Evolutionary conservation across 2,329 filamentous ascomycete species (phyloP).

Genomic region (Achaetomium macrosporum): DNA sequence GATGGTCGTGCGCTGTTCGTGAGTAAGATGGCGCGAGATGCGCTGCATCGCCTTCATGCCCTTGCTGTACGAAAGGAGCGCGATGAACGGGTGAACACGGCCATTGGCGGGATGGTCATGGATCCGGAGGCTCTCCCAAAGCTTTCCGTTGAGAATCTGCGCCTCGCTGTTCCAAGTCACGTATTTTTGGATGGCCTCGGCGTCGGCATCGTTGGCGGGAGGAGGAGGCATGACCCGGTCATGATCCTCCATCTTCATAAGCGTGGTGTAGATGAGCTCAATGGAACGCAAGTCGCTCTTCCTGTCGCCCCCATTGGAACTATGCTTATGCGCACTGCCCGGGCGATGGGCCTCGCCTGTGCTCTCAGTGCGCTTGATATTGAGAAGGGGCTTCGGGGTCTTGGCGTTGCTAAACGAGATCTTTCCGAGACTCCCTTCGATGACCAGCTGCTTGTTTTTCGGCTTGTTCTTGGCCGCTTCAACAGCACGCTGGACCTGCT

Average conservation of each 20-base stretch:
- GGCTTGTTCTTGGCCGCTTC: slow-evolving; percentile 96
- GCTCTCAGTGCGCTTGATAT: slow-evolving; percentile 82
- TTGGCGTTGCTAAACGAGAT: slow-evolving; percentile 99
- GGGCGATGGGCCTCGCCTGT: slow-evolving; percentile 52
- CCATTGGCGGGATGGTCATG: slow-evolving; percentile 68
- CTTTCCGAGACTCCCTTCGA: slow-evolving; percentile 93
- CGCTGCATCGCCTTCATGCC: slow-evolving; percentile 94
- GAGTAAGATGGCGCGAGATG: slow-evolving; percentile 87
- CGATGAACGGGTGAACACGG: slow-evolving; percentile 81
- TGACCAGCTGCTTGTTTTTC: slow-evolving; percentile 94
- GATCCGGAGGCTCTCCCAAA: slow-evolving; percentile 86
- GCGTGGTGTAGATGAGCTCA: slow-evolving; percentile 76
- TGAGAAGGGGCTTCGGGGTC: slow-evolving; percentile 89
- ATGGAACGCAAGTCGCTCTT: slow-evolving; percentile 82
- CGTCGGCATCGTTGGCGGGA: slow-evolving; percentile 56
- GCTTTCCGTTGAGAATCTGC: slow-evolving; percentile 64
- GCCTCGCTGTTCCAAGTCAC: slow-evolving; percentile 73
- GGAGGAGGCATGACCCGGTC: slow-evolving; percentile 68
- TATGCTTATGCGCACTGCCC: slow-evolving; percentile 40
- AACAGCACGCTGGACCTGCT: slow-evolving; percentile 94
- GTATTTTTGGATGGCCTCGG: slow-evolving; percentile 65
- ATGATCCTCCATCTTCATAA: slow-evolving; percentile 94
- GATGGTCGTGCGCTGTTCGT: slow-evolving; percentile 89
- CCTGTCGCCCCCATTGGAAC: slow-evolving; percentile 58
- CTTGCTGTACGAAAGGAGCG: slow-evolving; percentile 88